Percentiles rank a stretch among this genome's conserved stretches.
These are phyloP conservation scores for Graphiopsis chlorocephala DNA, from an alignment of 2,329 filamentous ascomycete species.

Conservation along the genomic window DNA sequence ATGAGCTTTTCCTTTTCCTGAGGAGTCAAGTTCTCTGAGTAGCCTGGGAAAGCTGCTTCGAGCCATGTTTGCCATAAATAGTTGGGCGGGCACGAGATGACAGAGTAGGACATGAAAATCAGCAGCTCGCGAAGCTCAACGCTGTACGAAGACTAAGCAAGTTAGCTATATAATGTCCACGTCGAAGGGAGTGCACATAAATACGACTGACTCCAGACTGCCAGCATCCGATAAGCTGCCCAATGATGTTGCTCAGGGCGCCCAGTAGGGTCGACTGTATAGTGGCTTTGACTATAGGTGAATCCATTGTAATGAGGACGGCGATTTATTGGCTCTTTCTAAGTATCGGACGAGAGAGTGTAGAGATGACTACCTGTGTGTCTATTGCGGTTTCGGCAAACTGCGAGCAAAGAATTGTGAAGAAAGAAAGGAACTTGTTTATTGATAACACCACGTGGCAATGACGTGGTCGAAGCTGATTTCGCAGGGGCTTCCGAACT, in stretches of 20 bases:
- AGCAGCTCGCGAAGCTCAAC: conserved; percentile 68
- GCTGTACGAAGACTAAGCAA: conserved; percentile 53
- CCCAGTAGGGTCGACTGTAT: conserved; percentile 65
- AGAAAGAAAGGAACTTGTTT: background rate
- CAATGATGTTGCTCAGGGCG: conserved; percentile 68
- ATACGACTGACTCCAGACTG: conserved; percentile 51
- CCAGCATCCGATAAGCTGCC: conserved; percentile 66
- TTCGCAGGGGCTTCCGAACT: background rate
- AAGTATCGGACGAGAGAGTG: background rate
- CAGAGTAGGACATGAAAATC: conserved; percentile 72
- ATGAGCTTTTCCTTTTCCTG: conserved; percentile 33
- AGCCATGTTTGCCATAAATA: conserved; percentile 81
- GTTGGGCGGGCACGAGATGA: conserved; percentile 76
- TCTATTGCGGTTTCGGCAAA: background rate
- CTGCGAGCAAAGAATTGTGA: background rate
- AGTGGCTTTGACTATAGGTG: conserved; percentile 59
- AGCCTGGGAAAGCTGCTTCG: conserved; percentile 70
- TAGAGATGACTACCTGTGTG: background rate
- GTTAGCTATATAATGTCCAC: background rate
- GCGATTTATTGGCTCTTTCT: background rate
- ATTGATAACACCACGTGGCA: background rate
- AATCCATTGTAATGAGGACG: conserved; percentile 36
- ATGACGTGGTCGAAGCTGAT: background rate
- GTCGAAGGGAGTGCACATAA: background rate
- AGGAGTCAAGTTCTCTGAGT: conserved; percentile 39